A percentile compares a stretch with the other conserved stretches of the same genome.
Conservation (phyloP, 1,284 basidiomycete species). For the Pulchroboletus neoregius region DNA sequence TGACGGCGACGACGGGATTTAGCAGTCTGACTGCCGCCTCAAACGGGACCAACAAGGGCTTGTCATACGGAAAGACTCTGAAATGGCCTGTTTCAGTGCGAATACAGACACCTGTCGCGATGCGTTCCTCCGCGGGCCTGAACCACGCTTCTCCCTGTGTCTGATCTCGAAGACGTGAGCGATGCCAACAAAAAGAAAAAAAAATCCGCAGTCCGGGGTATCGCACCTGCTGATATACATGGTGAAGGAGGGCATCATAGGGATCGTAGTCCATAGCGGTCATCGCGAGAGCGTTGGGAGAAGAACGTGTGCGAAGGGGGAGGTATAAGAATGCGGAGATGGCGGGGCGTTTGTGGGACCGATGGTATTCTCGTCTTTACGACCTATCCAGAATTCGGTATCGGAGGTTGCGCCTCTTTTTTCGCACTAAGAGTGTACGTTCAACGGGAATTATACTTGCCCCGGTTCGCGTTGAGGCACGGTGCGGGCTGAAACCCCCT, state of each 20-base stretch:
- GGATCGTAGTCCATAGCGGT: slow-evolving; percentile 36
- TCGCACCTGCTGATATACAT: slow-evolving; percentile 34
- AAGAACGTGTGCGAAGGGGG: neutral
- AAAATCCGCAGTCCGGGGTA: neutral
- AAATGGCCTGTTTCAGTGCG: slow-evolving; percentile 62
- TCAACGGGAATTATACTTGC: no score
- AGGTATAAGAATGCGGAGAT: slow-evolving; percentile 17
- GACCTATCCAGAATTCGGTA: neutral
- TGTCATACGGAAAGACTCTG: slow-evolving; percentile 71
- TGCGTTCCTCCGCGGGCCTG: slow-evolving; percentile 44
- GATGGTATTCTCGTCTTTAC: neutral
- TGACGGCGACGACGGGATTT: slow-evolving; percentile 79
- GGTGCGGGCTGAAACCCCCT: no score
- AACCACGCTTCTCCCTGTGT: slow-evolving; percentile 58
- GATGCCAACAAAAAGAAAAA: neutral
- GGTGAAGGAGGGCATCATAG: slow-evolving; percentile 37
- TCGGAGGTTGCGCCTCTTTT: neutral
- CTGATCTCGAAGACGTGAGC: slow-evolving; percentile 28
- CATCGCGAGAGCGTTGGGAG: slow-evolving; percentile 7
- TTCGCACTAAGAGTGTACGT: no score
- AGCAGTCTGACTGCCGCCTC: slow-evolving; percentile 66
- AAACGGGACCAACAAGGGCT: slow-evolving; percentile 59
- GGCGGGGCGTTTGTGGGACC: neutral
- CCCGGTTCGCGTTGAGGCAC: no score
- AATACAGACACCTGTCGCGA: slow-evolving; percentile 59